These are phyloP conservation scores for Rhizopus arrhizus DNA, from an alignment of 371 early-diverging fungal species.

Conservation along the genomic window DNA sequence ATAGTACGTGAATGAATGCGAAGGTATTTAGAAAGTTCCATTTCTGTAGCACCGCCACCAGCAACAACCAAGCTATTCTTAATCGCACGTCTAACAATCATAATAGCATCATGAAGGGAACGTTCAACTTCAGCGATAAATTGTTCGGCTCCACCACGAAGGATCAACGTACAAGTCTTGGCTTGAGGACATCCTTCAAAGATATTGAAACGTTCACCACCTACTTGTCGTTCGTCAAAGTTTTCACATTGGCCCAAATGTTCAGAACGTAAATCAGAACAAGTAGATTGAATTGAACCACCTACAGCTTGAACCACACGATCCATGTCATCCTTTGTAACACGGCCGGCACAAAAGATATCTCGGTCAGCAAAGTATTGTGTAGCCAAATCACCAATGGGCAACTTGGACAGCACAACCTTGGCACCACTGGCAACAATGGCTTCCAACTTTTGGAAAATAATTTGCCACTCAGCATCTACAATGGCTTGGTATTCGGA, in stretches of 20 bases:
- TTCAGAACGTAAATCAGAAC: conserved; percentile 79
- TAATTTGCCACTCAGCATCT: conserved; percentile 99
- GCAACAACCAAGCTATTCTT: conserved; percentile 95
- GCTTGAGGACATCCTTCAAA: conserved; percentile 92
- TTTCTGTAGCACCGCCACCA: conserved; percentile 98
- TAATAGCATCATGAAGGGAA: conserved; percentile 98
- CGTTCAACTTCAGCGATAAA: conserved; percentile 99
- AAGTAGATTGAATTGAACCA: conserved; percentile 90
- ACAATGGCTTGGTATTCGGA: conserved; percentile 99
- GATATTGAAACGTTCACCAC: conserved; percentile 97
- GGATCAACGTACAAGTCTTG: conserved; percentile 95
- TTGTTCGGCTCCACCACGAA: conserved; percentile 99
- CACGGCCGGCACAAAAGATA: conserved; percentile 99
- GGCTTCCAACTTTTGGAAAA: conserved; percentile 98
- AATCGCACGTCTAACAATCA: conserved; percentile 97
- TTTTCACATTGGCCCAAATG: conserved; percentile 89
- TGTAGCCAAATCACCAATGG: conserved; percentile 99
- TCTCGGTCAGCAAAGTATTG: conserved; percentile 99
- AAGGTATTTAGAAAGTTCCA: conserved; percentile 96
- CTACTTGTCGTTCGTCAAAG: conserved; percentile 99
- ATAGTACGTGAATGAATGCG: conserved; percentile 90
- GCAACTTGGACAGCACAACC: conserved; percentile 98
- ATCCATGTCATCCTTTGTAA: conserved; percentile 89
- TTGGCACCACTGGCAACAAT: conserved; percentile 98
- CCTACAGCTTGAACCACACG: conserved; percentile 97